Evolutionary conservation across 257 asterid species (phyloP).

Genomic region (Ocimum tenuiflorum): DNA sequence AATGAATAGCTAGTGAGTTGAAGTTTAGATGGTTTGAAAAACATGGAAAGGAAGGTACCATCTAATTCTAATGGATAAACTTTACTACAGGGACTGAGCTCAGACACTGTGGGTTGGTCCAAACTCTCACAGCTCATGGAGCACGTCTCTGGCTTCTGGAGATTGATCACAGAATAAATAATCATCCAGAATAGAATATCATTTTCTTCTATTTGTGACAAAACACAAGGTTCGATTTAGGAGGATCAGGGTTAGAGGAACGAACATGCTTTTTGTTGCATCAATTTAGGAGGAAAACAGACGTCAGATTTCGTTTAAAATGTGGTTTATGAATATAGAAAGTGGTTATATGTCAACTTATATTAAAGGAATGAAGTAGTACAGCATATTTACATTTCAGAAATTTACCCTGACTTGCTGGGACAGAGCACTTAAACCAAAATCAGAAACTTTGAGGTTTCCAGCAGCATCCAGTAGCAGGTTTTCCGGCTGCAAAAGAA

Average conservation of each 20-base stretch:
- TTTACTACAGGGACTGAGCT: not conserved
- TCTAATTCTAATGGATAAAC: not conserved
- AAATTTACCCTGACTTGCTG: slow-evolving; percentile 85
- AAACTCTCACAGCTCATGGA: slow-evolving; percentile 1
- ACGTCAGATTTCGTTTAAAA: no score
- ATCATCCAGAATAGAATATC: not conserved
- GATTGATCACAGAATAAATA: not conserved
- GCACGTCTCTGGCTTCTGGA: not conserved
- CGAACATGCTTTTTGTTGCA: no score
- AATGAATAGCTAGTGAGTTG: not conserved
- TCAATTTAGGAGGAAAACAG: no score
- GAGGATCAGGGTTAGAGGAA: not conserved
- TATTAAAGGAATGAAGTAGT: not conserved
- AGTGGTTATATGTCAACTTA: no score
- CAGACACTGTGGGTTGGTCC: not conserved
- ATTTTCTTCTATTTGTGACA: no score
- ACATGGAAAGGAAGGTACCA: not conserved
- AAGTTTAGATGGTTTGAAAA: not conserved
- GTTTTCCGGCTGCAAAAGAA: slow-evolving; percentile 69
- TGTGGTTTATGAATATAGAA: no score
- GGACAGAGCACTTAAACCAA: slow-evolving; percentile 92
- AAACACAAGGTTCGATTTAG: not conserved
- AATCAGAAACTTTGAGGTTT: slow-evolving; percentile 87
- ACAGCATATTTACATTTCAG: not conserved
- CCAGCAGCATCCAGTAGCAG: slow-evolving; percentile 73